Evolutionary conservation across 352 stramenopile genomes (phyloP).

Genomic region (Pythium sukuiense): DNA sequence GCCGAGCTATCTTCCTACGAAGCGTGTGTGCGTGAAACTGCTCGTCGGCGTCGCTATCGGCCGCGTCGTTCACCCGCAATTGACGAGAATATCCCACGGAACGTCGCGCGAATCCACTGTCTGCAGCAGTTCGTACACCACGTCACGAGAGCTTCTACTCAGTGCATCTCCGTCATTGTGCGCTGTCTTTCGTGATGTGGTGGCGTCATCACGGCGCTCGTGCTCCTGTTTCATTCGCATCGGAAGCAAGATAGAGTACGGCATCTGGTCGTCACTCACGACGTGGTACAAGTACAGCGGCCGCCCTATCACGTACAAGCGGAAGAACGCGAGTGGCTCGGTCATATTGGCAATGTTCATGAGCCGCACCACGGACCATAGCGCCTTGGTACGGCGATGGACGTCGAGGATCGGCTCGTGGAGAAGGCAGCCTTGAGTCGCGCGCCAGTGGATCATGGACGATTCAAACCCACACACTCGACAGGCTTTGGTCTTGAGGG

Average conservation of each 20-base stretch:
- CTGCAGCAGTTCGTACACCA: background rate
- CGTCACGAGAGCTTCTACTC: background rate
- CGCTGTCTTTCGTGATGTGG: background rate
- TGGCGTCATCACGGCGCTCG: background rate
- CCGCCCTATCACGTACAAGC: conserved; percentile 18
- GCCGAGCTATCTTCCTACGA: no score
- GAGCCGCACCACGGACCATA: conserved; percentile 34
- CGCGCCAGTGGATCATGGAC: conserved; percentile 23
- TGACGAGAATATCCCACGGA: conserved; percentile 19
- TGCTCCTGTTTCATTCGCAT: background rate
- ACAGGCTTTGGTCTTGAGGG: background rate
- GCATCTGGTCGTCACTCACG: background rate
- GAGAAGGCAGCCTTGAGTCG: conserved; percentile 15
- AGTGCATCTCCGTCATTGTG: background rate
- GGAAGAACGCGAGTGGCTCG: conserved; percentile 30
- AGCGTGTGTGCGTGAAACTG: no score
- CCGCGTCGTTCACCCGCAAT: conserved; percentile 8
- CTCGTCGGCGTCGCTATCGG: no score
- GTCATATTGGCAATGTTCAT: conserved; percentile 36
- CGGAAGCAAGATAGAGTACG: conserved; percentile 9
- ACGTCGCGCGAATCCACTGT: conserved; percentile 16
- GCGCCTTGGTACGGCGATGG: conserved; percentile 21
- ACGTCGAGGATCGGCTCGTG: conserved; percentile 26
- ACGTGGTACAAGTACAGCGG: conserved; percentile 30
- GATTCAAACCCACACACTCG: conserved; percentile 14